A percentile compares a stretch with the other conserved stretches of the same genome.
phyloP scores from a whole-genome alignment of 441 rosid genomes.

The Euphorbia corollata region DNA sequence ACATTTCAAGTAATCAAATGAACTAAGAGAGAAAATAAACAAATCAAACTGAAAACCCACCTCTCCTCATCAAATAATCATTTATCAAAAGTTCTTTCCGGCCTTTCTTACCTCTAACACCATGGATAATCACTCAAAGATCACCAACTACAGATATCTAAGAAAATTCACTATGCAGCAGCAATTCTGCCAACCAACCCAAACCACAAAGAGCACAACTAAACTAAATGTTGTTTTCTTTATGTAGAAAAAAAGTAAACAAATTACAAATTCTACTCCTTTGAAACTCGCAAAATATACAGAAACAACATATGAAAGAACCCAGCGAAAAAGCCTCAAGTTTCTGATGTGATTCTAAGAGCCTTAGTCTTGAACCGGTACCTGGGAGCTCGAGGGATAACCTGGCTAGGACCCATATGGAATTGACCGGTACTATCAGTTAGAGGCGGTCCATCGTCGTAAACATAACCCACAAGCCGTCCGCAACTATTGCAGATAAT shows the following conservation, averaged over 20 bases:
- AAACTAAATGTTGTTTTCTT: background rate
- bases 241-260: background rate
- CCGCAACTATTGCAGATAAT: slow-evolving; percentile 65
- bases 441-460: slow-evolving; percentile 85
- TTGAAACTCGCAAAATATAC: background rate
- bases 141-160: background rate
- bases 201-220: background rate
- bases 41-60: background rate
- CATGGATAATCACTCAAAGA: background rate
- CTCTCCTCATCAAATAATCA: background rate
- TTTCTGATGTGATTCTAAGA: slow-evolving; percentile 47
- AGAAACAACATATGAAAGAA: background rate
- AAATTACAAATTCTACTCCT: background rate
- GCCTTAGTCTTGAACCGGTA: slow-evolving; percentile 74
- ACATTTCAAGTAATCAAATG: background rate
- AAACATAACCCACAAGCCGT: slow-evolving; percentile 52
- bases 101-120: background rate
- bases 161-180: background rate
- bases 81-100: background rate
- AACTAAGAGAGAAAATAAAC: background rate
- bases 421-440: slow-evolving; percentile 63
- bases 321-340: slow-evolving; percentile 27
- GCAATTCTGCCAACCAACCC: background rate
- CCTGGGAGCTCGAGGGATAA: slow-evolving; percentile 68
- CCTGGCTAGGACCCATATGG: slow-evolving; percentile 88